These are phyloP conservation scores for Fusarium sp. DNA, from an alignment of 2,329 filamentous ascomycete genomes.

Conservation along the genomic window DNA sequence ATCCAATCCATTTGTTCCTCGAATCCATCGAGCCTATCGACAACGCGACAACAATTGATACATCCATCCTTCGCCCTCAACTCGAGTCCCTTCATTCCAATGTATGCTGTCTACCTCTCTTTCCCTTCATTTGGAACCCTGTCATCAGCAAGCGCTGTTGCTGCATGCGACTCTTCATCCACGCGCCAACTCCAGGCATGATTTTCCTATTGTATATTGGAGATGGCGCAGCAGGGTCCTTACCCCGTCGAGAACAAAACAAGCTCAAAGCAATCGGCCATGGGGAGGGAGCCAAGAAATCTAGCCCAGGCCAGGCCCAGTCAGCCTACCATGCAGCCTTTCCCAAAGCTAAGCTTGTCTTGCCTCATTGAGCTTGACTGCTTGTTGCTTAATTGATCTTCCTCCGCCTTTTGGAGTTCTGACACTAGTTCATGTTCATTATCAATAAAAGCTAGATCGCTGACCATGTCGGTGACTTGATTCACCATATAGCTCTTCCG, in stretches of 20 bases:
- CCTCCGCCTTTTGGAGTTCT: conserved; percentile 12
- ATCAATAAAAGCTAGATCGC: conserved; percentile 21
- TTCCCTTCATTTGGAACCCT: neutral
- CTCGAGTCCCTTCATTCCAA: neutral
- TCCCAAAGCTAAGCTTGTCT: conserved; percentile 9
- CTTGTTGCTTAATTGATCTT: conserved; percentile 14
- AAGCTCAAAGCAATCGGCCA: conserved; percentile 28
- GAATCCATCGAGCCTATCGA: conserved; percentile 22
- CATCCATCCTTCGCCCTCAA: neutral
- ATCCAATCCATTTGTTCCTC: conserved; percentile 6
- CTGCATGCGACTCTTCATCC: conserved; percentile 1
- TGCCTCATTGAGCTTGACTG: conserved; percentile 21
- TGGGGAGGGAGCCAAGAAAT: conserved; percentile 27
- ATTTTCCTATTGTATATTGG: conserved; percentile 1
- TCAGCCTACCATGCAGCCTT: conserved; percentile 34
- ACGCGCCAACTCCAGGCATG: conserved; percentile 13
- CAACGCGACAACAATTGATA: conserved; percentile 11
- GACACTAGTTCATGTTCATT: neutral
- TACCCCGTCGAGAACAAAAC: conserved; percentile 11
- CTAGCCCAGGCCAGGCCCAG: conserved; percentile 25
- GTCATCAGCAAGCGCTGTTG: conserved; percentile 19
- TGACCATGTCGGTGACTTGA: conserved; percentile 49
- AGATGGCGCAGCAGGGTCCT: conserved; percentile 33
- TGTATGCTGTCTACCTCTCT: neutral
- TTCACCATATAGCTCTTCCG: conserved; percentile 42